A percentile compares a stretch with the other conserved stretches of the same genome.
These are phyloP conservation scores for Pythium apleroticum DNA, from an alignment of 352 stramenopile species.

Conservation along the genomic window DNA sequence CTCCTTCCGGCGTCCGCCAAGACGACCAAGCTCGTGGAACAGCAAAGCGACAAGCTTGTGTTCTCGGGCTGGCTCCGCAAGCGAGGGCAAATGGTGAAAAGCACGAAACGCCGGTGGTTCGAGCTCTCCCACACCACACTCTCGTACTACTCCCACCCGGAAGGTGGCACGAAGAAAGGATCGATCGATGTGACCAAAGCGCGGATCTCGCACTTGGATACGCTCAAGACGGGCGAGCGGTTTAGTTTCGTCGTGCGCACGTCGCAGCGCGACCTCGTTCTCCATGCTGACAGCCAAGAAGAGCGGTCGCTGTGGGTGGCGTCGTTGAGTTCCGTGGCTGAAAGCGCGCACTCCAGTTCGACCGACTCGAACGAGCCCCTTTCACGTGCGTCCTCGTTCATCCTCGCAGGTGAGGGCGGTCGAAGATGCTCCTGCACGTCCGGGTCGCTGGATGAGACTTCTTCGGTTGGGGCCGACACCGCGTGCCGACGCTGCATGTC, in stretches of 20 bases:
- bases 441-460: conserved; percentile 21
- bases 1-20: conserved; percentile 53
- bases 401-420: conserved; percentile 35
- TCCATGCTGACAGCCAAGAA: conserved; percentile 87
- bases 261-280: conserved; percentile 51
- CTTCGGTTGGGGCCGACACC: conserved; percentile 35
- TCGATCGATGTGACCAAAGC: conserved; percentile 61
- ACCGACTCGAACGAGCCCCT: conserved; percentile 24
- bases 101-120: conserved; percentile 86
- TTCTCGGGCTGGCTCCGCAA: conserved; percentile 85
- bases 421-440: conserved; percentile 60
- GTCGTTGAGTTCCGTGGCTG: conserved; percentile 59
- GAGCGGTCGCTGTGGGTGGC: conserved; percentile 79
- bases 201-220: conserved; percentile 63
- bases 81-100: conserved; percentile 82
- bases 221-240: conserved; percentile 76
- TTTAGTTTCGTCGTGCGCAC: conserved; percentile 81
- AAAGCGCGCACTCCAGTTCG: conserved; percentile 24
- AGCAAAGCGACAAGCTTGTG: conserved; percentile 53
- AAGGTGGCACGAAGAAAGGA: conserved; percentile 74
- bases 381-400: conserved; percentile 4
- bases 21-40: conserved; percentile 58
- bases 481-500: conserved; percentile 69
- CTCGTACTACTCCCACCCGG: conserved; percentile 76
- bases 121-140: conserved; percentile 69